Evolutionary conservation across 2,329 filamentous ascomycete species (phyloP), one percentile per base, ranked within the genome.

Genomic region (Aspergillus sp.): DNA sequence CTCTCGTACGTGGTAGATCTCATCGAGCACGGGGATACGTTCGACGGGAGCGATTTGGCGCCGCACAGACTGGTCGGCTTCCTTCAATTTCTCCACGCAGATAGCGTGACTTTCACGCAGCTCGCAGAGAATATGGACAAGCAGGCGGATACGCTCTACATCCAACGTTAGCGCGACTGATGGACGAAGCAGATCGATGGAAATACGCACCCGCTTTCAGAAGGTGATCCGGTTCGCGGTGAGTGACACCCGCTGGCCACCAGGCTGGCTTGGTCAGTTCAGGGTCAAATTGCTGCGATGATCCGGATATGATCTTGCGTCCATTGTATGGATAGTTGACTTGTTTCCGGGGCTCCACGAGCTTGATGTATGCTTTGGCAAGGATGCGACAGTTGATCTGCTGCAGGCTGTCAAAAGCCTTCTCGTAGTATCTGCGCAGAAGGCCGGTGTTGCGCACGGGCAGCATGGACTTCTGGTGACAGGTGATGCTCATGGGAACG

Each of bases 261-360:
- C 73, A 75, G 6, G 61, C 67, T 3, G 73, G 73, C 56, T 74
- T 75, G 8, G 73, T 75, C 48, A 66, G 53, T 54, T 75, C 73
- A 0, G 73, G 73, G 42, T 74, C 68, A 13, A 73, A 67, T 38
- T 70, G 65, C 53, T 73, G 70, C 7, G 72, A 67, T 2, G 67
- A 63, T 6, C 73, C 73, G 1, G 66, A 66, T 30, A 73, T 68
- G 15, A 70, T 64, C 47, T 70, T 74, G 13, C 70, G 69, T 39
- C 73, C 73, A 55, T 75, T 75, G 57, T 75, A 75, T 8, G 73
- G 73, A 41, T 71, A 73, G 47, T 74, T 74, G 27, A 73, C 73
- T 59, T 75, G 73, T 41, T 75, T 75, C 36, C 73, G 71, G 13
- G 73, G 73, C 59, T 75, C 73, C 4, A 75, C 69, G n/a, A 74